Evolutionary conservation across 139 green algal species (phyloP).

Genomic region (Picochlorum sp.): DNA sequence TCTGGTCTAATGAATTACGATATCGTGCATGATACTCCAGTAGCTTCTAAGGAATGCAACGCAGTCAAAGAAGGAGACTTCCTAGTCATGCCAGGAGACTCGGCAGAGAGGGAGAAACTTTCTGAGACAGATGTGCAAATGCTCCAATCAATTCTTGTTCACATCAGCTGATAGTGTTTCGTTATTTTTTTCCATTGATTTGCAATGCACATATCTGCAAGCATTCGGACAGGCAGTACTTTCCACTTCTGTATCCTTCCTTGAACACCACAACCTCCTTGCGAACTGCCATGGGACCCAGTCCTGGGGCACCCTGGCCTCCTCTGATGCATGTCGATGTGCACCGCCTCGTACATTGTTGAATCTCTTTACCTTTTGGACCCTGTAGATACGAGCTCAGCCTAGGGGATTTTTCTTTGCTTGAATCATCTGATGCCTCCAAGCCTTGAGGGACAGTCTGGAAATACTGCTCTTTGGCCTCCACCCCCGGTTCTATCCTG

Average conservation of each 20-base stretch:
- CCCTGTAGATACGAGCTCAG: constrained; percentile 23
- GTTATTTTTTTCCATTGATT: constrained; percentile 7
- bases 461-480: constrained; percentile 21
- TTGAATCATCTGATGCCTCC: neutral
- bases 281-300: constrained; percentile 47
- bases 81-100: neutral
- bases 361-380: constrained; percentile 37
- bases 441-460: constrained; percentile 10
- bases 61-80: neutral
- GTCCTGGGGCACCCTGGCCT: constrained; percentile 49
- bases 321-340: constrained; percentile 60
- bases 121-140: constrained; percentile 10
- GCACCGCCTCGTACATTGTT: constrained; percentile 57
- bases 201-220: constrained; percentile 7
- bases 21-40: no score
- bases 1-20: no score
- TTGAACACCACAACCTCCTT: constrained; percentile 64
- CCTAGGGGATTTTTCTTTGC: constrained; percentile 13
- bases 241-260: constrained; percentile 41
- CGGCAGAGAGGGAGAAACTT: neutral
- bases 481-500: neutral
- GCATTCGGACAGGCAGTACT: constrained; percentile 38
- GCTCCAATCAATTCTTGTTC: constrained; percentile 18
- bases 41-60: neutral
- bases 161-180: neutral